Conservation (phyloP, 169 alveolate genomes). For the Plasmodium vivax region DNA sequence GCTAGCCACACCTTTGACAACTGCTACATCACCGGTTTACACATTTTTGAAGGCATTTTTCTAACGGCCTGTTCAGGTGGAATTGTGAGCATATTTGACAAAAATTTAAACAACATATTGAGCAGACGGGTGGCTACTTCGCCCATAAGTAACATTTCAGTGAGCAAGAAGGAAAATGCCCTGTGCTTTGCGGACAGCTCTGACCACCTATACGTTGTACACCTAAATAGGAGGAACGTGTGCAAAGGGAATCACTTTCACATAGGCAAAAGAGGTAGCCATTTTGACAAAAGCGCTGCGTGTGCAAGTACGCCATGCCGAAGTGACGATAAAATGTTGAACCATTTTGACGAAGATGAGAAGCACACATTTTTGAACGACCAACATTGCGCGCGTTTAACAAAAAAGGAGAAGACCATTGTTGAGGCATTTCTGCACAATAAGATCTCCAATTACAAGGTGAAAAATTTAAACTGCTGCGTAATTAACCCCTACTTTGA, state of each 20-base stretch:
- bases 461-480: constrained; percentile 24
- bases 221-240: constrained; percentile 7
- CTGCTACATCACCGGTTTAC: constrained; percentile 27
- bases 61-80: constrained; percentile 62
- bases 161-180: constrained; percentile 36
- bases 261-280: background rate
- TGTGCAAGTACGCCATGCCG: background rate
- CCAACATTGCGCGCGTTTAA: background rate
- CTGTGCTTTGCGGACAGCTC: constrained; percentile 33
- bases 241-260: background rate
- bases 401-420: constrained; percentile 19
- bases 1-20: background rate
- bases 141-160: constrained; percentile 20
- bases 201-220: constrained; percentile 7
- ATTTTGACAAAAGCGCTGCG: background rate
- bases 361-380: background rate
- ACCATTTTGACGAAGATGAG: background rate
- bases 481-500: constrained; percentile 46
- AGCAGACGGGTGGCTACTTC: constrained; percentile 5
- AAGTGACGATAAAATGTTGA: background rate
- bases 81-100: constrained; percentile 30
- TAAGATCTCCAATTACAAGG: constrained; percentile 25
- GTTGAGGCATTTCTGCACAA: background rate
- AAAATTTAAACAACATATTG: constrained; percentile 17
- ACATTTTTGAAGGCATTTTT: constrained; percentile 33